phyloP scores from a whole-genome alignment of 139 green algal species.

The Dunaliella sp. region DNA sequence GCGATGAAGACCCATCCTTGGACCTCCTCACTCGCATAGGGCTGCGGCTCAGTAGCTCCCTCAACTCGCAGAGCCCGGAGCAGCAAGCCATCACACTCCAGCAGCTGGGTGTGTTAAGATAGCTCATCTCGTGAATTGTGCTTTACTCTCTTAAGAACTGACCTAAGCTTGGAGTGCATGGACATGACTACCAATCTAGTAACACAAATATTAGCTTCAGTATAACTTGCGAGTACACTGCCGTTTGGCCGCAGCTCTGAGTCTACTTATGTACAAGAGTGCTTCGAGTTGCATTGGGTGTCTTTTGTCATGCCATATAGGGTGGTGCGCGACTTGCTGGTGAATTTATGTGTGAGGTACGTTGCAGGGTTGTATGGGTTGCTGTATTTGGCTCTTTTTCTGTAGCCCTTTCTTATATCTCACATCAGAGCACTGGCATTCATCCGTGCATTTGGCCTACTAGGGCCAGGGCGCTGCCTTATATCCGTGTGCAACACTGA shows the following conservation, averaged over 20 bases:
- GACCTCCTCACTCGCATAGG: conserved; percentile 7
- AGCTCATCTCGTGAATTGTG: no score
- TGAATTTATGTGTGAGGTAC: not conserved
- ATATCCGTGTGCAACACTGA: no score
- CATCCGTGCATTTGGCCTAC: no score
- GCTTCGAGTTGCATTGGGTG: not conserved
- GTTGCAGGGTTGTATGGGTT: not conserved
- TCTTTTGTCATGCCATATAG: not conserved
- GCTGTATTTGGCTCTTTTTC: not conserved
- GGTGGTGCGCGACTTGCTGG: not conserved
- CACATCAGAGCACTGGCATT: no score
- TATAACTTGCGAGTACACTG: no score
- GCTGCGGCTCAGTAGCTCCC: not conserved
- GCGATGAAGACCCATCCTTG: not conserved
- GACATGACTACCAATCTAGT: no score
- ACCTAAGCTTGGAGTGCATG: no score
- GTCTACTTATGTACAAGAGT: not conserved
- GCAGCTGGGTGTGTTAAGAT: not conserved
- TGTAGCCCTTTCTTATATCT: not conserved
- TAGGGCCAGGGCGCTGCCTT: no score
- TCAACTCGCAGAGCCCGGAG: not conserved
- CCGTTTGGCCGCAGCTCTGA: not conserved
- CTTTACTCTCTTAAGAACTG: no score
- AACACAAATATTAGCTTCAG: no score
- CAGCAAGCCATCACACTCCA: not conserved